These are phyloP conservation scores for Fusarium haematococcum DNA, from an alignment of 2,329 filamentous ascomycete species.

Conservation along the genomic window DNA sequence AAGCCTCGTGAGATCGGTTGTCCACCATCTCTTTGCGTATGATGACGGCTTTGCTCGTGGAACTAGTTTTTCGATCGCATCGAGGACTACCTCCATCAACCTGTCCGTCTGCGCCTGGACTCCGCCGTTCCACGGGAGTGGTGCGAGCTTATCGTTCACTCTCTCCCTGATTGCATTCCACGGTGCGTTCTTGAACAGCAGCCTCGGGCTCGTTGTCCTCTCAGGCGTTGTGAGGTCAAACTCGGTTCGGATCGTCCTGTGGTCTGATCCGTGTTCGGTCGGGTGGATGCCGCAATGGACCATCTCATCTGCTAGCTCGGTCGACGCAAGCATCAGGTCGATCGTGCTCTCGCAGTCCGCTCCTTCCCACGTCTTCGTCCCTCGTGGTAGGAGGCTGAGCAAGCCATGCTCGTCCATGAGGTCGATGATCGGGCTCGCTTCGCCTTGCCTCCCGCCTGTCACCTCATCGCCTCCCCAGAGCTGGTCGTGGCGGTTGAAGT, in stretches of 20 bases:
- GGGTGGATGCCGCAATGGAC: not conserved
- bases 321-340: slow-evolving; percentile 40
- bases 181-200: slow-evolving; percentile 44
- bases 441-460: slow-evolving; percentile 45
- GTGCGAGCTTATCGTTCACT: not conserved
- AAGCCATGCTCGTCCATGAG: slow-evolving; percentile 50
- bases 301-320: slow-evolving; percentile 28
- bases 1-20: not conserved
- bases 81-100: not conserved
- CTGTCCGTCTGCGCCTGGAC: not conserved
- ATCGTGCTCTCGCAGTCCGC: slow-evolving; percentile 38
- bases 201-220: slow-evolving; percentile 17
- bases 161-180: slow-evolving; percentile 9
- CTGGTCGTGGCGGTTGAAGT: slow-evolving; percentile 18
- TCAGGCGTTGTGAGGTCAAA: slow-evolving; percentile 40
- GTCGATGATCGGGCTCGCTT: slow-evolving; percentile 51
- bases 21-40: not conserved
- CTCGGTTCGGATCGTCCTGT: slow-evolving; percentile 45
- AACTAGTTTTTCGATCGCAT: not conserved
- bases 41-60: not conserved
- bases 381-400: no score
- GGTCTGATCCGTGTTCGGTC: slow-evolving; percentile 39
- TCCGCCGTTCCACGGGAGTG: not conserved
- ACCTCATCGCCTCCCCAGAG: slow-evolving; percentile 38
- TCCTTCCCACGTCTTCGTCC: slow-evolving; percentile 51